A percentile compares a stretch with the other conserved stretches of the same genome.
Evolutionary conservation across 2,329 filamentous ascomycete genomes (phyloP).

Genomic region (Ceratocystis cacaofunesta): DNA sequence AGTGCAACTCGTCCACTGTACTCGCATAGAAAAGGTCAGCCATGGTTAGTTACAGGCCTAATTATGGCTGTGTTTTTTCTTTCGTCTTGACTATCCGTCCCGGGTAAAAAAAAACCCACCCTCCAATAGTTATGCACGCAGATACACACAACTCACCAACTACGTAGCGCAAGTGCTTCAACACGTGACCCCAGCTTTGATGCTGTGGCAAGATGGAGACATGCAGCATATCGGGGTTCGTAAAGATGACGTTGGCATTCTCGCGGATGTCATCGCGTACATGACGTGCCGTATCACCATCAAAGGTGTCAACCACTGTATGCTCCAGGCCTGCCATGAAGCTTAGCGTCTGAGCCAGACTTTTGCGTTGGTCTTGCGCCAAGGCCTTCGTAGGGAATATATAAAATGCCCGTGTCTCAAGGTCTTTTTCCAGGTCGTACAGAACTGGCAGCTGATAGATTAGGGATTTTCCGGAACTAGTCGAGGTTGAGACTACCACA

Average conservation of each 20-base stretch:
- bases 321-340: conserved; percentile 68
- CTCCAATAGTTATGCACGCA: not conserved
- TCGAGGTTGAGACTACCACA: conserved; percentile 88
- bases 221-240: conserved; percentile 96
- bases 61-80: not conserved
- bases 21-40: conserved; percentile 11
- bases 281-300: conserved; percentile 79
- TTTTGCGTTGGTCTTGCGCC: conserved; percentile 84
- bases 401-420: conserved; percentile 73
- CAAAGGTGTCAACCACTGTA: conserved; percentile 77
- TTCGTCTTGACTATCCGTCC: not conserved
- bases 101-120: not conserved
- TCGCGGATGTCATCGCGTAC: conserved; percentile 70
- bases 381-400: conserved; percentile 96
- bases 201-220: conserved; percentile 88
- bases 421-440: conserved; percentile 67
- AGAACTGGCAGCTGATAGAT: conserved; percentile 94
- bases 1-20: conserved; percentile 70
- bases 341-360: conserved; percentile 66
- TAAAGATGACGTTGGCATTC: conserved; percentile 84
- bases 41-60: not conserved
- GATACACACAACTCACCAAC: conserved; percentile 37
- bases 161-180: conserved; percentile 81
- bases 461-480: conserved; percentile 91
- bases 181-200: conserved; percentile 69